A percentile compares a stretch with the other conserved stretches of the same genome.
Conservation (phyloP, 139 green algal species). For the Edaphochlamys debaryana region DNA sequence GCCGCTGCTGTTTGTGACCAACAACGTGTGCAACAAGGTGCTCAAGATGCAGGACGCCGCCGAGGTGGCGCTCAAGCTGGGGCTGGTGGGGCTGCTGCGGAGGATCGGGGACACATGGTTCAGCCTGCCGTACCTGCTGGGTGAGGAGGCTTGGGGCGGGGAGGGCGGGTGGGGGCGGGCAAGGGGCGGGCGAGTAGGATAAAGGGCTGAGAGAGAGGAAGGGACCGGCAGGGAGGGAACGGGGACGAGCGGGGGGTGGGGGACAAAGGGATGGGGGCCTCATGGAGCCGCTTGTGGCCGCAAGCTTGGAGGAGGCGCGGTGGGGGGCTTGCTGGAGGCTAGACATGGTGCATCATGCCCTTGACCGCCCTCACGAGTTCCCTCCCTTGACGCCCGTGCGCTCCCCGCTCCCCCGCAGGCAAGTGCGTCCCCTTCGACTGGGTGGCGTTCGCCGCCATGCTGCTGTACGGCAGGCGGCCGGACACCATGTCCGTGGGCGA, state of each 20-base stretch:
- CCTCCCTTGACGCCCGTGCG: too few species aligned
- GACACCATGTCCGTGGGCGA: slow-evolving; percentile 6
- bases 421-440: slow-evolving; percentile 64
- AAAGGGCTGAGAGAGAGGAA: too few species aligned
- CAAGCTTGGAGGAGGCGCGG: too few species aligned
- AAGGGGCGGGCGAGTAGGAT: neutral
- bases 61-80: slow-evolving; percentile 29
- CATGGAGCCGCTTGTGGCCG: too few species aligned
- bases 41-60: slow-evolving; percentile 47
- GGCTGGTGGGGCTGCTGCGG: slow-evolving; percentile 41
- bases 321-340: too few species aligned
- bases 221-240: too few species aligned
- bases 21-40: slow-evolving; percentile 64
- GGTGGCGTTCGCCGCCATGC: slow-evolving; percentile 54
- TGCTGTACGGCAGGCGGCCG: slow-evolving; percentile 33
- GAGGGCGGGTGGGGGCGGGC: neutral
- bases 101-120: slow-evolving; percentile 36
- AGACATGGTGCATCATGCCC: too few species aligned
- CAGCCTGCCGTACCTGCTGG: slow-evolving; percentile 36
- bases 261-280: too few species aligned
- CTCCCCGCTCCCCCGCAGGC: slow-evolving; percentile 24
- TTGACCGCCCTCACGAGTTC: too few species aligned
- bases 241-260: too few species aligned
- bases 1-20: slow-evolving; percentile 64
- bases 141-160: too few species aligned